Conservation (phyloP, 2,329 filamentous ascomycete genomes). For the Ilyonectria robusta region DNA sequence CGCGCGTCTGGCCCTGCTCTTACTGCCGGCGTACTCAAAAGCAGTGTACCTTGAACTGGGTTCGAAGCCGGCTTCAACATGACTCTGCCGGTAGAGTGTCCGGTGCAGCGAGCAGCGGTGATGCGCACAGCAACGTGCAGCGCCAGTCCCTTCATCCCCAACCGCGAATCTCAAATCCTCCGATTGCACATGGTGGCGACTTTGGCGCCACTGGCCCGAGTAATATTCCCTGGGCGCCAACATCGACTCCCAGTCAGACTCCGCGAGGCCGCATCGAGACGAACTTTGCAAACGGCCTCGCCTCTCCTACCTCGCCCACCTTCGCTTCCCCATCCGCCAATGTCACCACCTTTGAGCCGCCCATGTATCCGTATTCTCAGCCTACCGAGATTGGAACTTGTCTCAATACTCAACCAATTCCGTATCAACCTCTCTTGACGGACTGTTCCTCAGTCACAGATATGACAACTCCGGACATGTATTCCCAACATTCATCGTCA, state of each 20-base stretch:
- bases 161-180: not conserved
- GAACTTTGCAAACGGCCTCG: slow-evolving; percentile 37
- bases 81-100: slow-evolving; percentile 33
- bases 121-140: slow-evolving; percentile 27
- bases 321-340: not conserved
- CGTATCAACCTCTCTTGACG: not conserved
- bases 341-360: not conserved
- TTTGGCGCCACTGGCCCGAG: not conserved
- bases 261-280: slow-evolving; percentile 44
- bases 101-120: slow-evolving; percentile 13
- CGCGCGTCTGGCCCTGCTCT: slow-evolving; percentile 43
- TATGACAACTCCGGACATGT: no score
- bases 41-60: slow-evolving; percentile 47
- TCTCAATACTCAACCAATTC: not conserved
- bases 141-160: not conserved
- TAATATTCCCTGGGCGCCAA: slow-evolving; percentile 37
- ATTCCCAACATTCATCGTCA: no score
- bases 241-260: slow-evolving; percentile 38
- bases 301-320: slow-evolving; percentile 19
- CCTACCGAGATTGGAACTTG: not conserved
- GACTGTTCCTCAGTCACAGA: not conserved
- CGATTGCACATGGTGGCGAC: not conserved
- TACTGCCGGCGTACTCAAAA: slow-evolving; percentile 46
- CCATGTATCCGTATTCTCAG: not conserved
- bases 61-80: slow-evolving; percentile 45